Evolutionary conservation across 148 eudicot species (phyloP).

Genomic region (Heliamphora exappendiculata): DNA sequence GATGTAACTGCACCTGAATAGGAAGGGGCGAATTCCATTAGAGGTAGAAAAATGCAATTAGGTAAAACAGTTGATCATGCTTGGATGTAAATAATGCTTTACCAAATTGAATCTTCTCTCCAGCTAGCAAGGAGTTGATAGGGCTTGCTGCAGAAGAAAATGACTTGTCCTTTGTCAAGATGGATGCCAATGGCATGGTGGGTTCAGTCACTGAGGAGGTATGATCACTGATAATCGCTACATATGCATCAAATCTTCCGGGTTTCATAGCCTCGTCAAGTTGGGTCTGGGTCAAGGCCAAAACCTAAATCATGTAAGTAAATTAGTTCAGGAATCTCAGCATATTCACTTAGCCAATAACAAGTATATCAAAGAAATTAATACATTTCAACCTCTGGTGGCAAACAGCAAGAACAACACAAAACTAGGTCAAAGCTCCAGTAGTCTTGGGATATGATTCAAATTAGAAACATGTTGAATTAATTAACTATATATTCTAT

Average conservation of each 20-base stretch:
- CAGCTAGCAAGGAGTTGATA: slow-evolving; percentile 85
- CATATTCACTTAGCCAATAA: slow-evolving; percentile 1
- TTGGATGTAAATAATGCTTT: slow-evolving; percentile 16
- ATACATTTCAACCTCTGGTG: not conserved
- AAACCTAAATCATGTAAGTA: slow-evolving; percentile 42
- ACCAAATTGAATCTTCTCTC: slow-evolving; percentile 98
- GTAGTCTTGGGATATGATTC: not conserved
- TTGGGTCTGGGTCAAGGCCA: slow-evolving; percentile 81
- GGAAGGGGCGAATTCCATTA: not conserved
- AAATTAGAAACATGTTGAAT: not conserved
- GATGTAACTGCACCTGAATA: slow-evolving; percentile 90
- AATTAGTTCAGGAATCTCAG: slow-evolving; percentile 11
- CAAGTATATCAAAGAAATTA: not conserved
- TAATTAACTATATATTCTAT: not conserved
- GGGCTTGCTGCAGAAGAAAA: slow-evolving; percentile 68
- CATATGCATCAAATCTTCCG: slow-evolving; percentile 42
- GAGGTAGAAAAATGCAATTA: not conserved
- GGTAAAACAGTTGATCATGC: not conserved
- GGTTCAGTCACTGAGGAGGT: slow-evolving; percentile 36
- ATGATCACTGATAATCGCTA: slow-evolving; percentile 39
- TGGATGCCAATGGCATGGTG: slow-evolving; percentile 49
- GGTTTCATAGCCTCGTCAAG: slow-evolving; percentile 92
- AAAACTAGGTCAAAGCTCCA: not conserved
- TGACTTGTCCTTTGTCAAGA: slow-evolving; percentile 42
- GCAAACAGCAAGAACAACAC: slow-evolving; percentile 2